phyloP scores from a whole-genome alignment of 179 eudicot genomes.

The Vitellaria paradoxa region DNA sequence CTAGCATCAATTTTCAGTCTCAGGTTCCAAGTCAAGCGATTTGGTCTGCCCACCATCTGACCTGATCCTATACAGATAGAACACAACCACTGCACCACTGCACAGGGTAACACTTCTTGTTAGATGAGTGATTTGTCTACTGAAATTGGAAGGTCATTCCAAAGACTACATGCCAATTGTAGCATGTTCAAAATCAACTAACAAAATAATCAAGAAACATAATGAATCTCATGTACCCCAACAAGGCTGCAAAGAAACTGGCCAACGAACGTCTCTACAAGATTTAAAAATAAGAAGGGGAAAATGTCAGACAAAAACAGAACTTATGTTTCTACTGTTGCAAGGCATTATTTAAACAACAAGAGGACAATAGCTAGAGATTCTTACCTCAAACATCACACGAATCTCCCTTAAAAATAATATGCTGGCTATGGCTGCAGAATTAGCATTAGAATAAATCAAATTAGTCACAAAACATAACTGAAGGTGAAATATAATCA shows the following conservation, averaged over 20 bases:
- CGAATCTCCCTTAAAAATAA: conserved; percentile 53
- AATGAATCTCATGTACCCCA: conserved; percentile 43
- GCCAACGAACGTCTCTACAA: conserved; percentile 54
- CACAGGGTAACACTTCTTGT: conserved; percentile 22
- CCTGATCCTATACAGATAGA: conserved; percentile 59
- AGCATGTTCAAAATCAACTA: too few relatives aligned
- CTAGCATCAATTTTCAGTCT: conserved; percentile 17
- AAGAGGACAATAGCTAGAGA: not conserved
- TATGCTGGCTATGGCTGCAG: conserved; percentile 69
- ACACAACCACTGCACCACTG: conserved; percentile 72
- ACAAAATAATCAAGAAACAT: not conserved
- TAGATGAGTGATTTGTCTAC: not conserved
- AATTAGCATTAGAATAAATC: not conserved
- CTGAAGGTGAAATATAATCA: too few relatives aligned
- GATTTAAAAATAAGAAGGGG: not conserved
- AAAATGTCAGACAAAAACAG: not conserved
- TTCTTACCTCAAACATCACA: conserved; percentile 45
- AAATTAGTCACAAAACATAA: not conserved
- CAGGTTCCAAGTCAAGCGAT: conserved; percentile 33
- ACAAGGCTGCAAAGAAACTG: conserved; percentile 35
- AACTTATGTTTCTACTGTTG: not conserved
- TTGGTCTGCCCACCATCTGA: conserved; percentile 25
- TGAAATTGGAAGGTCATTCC: not conserved
- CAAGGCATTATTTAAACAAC: not conserved
- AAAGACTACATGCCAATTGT: not conserved